Percentiles rank a stretch among this genome's conserved stretches.
Evolutionary conservation across 371 early-diverging fungal genomes (phyloP).

Genomic region (Actinomortierella wolfii): DNA sequence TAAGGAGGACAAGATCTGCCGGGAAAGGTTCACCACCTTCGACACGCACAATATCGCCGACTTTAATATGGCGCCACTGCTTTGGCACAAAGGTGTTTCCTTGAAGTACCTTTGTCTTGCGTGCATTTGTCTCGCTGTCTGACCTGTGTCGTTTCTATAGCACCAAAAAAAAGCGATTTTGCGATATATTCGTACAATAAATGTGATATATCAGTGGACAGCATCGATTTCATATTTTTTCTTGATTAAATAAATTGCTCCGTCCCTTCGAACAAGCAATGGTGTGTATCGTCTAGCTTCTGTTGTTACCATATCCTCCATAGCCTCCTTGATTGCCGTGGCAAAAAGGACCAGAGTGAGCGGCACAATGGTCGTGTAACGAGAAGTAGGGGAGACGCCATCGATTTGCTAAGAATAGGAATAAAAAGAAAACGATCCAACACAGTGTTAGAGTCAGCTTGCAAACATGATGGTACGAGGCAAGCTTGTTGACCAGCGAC

Average conservation of each 20-base stretch:
- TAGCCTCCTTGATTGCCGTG: slow-evolving; percentile 95
- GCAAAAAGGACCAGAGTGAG: slow-evolving; percentile 88
- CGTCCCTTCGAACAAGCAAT: no score
- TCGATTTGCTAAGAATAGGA: slow-evolving; percentile 71
- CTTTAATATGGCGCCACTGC: slow-evolving; percentile 80
- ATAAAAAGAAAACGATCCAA: not conserved
- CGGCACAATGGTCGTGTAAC: slow-evolving; percentile 92
- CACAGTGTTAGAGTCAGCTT: not conserved
- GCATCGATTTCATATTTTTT: slow-evolving; percentile 1
- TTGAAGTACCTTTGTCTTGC: slow-evolving; percentile 67
- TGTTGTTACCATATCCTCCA: slow-evolving; percentile 95
- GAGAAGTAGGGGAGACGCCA: slow-evolving; percentile 83
- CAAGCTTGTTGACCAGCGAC: not conserved
- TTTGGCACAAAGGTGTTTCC: slow-evolving; percentile 67
- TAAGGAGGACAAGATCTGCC: slow-evolving; percentile 88
- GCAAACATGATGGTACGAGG: not conserved
- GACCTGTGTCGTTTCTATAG: slow-evolving; percentile 78
- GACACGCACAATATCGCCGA: slow-evolving; percentile 92
- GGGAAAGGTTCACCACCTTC: slow-evolving; percentile 90
- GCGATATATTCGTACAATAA: not conserved
- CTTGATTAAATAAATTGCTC: no score
- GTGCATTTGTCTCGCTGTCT: slow-evolving; percentile 78
- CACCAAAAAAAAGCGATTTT: no score
- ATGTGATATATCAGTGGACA: not conserved
- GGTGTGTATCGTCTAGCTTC: no score